phyloP scores from a whole-genome alignment of 2,329 filamentous ascomycete genomes.

The Fusarium sp. region DNA sequence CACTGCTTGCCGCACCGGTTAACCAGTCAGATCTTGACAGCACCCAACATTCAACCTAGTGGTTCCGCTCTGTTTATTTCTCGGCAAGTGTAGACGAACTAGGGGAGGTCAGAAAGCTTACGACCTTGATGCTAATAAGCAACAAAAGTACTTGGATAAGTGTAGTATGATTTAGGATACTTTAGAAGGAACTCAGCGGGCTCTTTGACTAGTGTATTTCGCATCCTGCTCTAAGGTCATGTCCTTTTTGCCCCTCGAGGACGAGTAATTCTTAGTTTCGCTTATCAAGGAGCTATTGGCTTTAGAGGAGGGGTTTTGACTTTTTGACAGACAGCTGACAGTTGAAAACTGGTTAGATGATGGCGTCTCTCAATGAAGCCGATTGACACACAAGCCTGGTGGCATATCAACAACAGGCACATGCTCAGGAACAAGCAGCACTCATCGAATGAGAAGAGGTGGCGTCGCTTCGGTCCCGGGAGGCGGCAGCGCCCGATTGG shows the following conservation, averaged over 20 bases:
- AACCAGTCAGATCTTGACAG: not conserved
- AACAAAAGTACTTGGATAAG: too few species aligned
- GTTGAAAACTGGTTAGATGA: slow-evolving; percentile 15
- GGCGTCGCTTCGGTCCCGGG: slow-evolving; percentile 23
- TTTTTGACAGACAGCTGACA: slow-evolving; percentile 21
- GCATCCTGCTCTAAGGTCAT: too few species aligned
- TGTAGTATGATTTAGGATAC: too few species aligned
- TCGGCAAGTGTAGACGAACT: not conserved
- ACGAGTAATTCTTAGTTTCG: not conserved
- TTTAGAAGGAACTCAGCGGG: too few species aligned
- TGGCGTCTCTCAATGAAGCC: slow-evolving; percentile 12
- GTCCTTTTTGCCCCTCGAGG: not conserved
- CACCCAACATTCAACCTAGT: not conserved
- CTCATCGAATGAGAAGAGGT: slow-evolving; percentile 17
- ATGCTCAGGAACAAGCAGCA: slow-evolving; percentile 25
- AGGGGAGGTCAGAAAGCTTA: too few species aligned
- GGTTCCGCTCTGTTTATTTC: not conserved
- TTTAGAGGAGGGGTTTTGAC: not conserved
- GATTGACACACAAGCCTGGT: slow-evolving; percentile 28
- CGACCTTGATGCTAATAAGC: too few species aligned
- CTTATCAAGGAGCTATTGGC: slow-evolving; percentile 5
- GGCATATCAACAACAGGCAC: slow-evolving; percentile 20
- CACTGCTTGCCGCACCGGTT: not conserved
- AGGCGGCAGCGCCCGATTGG: slow-evolving; percentile 17
- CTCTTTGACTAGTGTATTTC: too few species aligned